phyloP scores from a whole-genome alignment of 2,329 filamentous ascomycete species.

The Diaporthe sp. region DNA sequence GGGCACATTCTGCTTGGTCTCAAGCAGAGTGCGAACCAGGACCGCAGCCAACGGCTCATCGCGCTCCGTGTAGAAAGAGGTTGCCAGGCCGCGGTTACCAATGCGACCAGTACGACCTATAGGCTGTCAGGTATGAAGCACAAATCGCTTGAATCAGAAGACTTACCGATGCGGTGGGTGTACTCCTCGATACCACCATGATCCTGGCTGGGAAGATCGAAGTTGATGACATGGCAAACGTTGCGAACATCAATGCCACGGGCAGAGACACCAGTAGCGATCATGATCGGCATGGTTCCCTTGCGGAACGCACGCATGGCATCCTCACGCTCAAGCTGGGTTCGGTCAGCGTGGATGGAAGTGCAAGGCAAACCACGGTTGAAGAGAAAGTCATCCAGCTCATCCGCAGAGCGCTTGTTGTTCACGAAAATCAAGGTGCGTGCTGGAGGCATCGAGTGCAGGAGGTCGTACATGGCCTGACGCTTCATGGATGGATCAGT shows the following conservation, averaged over 20 bases:
- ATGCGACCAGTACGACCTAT: slow-evolving; percentile 94
- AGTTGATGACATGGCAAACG: slow-evolving; percentile 94
- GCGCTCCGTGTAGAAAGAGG: slow-evolving; percentile 87
- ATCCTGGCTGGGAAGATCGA: slow-evolving; percentile 80
- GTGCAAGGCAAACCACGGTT: slow-evolving; percentile 85
- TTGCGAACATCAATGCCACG: slow-evolving; percentile 91
- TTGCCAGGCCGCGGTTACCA: slow-evolving; percentile 87
- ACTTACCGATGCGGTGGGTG: slow-evolving; percentile 89
- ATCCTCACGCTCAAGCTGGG: slow-evolving; percentile 92
- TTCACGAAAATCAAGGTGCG: slow-evolving; percentile 95
- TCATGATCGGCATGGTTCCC: slow-evolving; percentile 82
- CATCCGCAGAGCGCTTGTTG: slow-evolving; percentile 81
- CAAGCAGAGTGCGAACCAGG: slow-evolving; percentile 85
- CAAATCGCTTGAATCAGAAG: neutral
- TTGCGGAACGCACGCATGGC: slow-evolving; percentile 87
- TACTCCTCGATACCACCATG: slow-evolving; percentile 96
- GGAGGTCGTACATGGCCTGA: slow-evolving; percentile 77
- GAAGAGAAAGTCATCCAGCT: slow-evolving; percentile 89
- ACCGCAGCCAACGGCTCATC: slow-evolving; percentile 81
- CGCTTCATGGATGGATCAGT: slow-evolving; percentile 78
- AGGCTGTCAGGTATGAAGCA: slow-evolving; percentile 9
- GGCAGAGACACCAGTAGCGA: slow-evolving; percentile 88
- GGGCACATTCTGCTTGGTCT: slow-evolving; percentile 83
- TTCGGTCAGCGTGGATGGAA: slow-evolving; percentile 89
- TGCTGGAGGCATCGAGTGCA: slow-evolving; percentile 77